Percentiles rank a stretch among this genome's conserved stretches.
These are phyloP conservation scores for Saccharum officinarum DNA, from an alignment of 176 grass and related monocot genomes.

Conservation along the genomic window DNA sequence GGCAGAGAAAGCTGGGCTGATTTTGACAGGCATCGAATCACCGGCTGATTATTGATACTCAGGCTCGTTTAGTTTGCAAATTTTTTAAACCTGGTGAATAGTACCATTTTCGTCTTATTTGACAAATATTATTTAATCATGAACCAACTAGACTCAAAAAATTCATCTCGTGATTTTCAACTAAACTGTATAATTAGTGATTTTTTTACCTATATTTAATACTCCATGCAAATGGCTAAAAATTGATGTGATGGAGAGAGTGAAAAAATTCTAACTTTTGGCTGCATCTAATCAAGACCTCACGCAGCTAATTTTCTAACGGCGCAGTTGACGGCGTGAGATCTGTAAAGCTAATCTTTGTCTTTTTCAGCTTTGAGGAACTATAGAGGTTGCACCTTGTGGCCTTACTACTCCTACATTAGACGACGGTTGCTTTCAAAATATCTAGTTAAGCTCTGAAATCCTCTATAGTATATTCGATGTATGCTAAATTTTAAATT, in stretches of 20 bases:
- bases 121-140: too few relatives aligned
- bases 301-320: slow-evolving; percentile 30
- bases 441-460: neutral
- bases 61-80: too few relatives aligned
- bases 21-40: slow-evolving; percentile 25
- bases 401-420: neutral
- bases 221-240: too few relatives aligned
- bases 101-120: too few relatives aligned
- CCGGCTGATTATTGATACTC: slow-evolving; percentile 35
- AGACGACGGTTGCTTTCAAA: slow-evolving; percentile 28
- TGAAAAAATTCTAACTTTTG: too few relatives aligned
- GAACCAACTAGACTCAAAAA: too few relatives aligned
- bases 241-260: too few relatives aligned
- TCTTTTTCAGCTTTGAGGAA: slow-evolving; percentile 38
- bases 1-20: neutral
- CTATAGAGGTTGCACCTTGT: neutral
- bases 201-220: too few relatives aligned
- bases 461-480: neutral
- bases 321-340: slow-evolving; percentile 18
- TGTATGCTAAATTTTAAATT: slow-evolving; percentile 21
- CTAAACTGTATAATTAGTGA: too few relatives aligned
- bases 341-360: slow-evolving; percentile 47
- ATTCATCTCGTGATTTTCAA: too few relatives aligned
- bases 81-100: too few relatives aligned
- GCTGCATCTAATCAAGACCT: too few relatives aligned